Base-by-base conservation (phyloP, 2,329 filamentous ascomycete genomes). In the Ceratocystis harringtonii region DNA sequence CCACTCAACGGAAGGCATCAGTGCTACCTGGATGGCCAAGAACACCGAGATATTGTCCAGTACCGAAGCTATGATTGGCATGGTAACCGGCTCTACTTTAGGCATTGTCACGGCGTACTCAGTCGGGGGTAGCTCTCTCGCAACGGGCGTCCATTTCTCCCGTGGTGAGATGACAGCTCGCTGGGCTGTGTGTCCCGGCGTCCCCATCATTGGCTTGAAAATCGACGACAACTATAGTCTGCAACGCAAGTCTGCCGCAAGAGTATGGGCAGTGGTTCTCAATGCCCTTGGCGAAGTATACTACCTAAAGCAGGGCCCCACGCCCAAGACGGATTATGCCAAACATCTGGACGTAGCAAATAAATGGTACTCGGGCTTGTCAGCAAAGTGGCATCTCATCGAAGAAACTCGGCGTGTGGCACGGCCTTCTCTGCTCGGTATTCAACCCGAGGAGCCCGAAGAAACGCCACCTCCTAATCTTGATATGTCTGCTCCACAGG, bases 211-310 rank as follows among this genome's bases (percentile, higher is more conserved):
- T 64, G 83, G 85, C 0, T 84, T 99, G 68, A 84, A 84, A 57
- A 83, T 96, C 5, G 94, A 99, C 71, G 91, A 96, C 32, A 84
- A 84, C 63, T 94, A 91, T 74, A 92, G 81, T 61, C 74, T 80
- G 30, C 86, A 85, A 70, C 85, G 92, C 36, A 86, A 86, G 72
- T 77, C 81, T 3, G 78, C 85, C 62, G 82, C 84, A 12, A 85
- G 92, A 32, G 82, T 94, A 12, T 97, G 91, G 90, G 90, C 89
- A n/a, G 87, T 92, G 52, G 89, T 85, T n/a, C 76, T 99, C 63
- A 99, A 99, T 73, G 92, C 94, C 0, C 78, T 99, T 7, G 94
- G 94, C 1, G 94, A 99, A 73, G 78, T 96, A 0, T 97, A 87
- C 74, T 96, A 92, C 70, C 78, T 97, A 1, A 87, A 83, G 1